Conservation (phyloP, 1,284 basidiomycete species). For the Cryptococcus floricola region DNA sequence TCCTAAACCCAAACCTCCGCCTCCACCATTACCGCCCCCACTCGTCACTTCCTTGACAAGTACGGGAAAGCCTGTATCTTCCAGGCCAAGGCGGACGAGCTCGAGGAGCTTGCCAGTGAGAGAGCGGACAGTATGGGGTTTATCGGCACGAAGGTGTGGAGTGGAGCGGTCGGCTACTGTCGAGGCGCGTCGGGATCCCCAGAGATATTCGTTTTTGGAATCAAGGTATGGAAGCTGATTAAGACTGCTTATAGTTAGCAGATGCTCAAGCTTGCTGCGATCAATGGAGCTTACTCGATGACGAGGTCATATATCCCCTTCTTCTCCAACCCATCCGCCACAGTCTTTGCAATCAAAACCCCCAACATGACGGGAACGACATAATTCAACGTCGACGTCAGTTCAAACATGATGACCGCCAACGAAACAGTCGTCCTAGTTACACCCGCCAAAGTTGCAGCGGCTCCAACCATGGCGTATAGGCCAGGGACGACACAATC, state of each 20-base stretch:
- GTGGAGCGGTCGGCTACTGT: conserved; percentile 61
- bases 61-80: conserved; percentile 87
- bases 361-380: conserved; percentile 88
- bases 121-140: conserved; percentile 39
- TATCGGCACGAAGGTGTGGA: conserved; percentile 41
- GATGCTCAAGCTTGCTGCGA: neutral
- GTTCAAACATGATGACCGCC: conserved; percentile 95
- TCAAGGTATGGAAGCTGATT: conserved; percentile 86
- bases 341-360: conserved; percentile 86
- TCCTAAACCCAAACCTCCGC: conserved; percentile 3
- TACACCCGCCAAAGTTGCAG: conserved; percentile 80
- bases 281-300: conserved; percentile 61
- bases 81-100: conserved; percentile 37
- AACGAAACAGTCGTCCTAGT: conserved; percentile 71
- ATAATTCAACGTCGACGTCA: conserved; percentile 91
- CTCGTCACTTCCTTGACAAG: conserved; percentile 54
- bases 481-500: conserved; percentile 65
- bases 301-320: conserved; percentile 95
- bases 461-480: conserved; percentile 85
- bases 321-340: conserved; percentile 84
- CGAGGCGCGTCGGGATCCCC: conserved; percentile 68
- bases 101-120: conserved; percentile 44
- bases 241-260: conserved; percentile 47
- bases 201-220: conserved; percentile 79
- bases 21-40: conserved; percentile 33